phyloP scores from a whole-genome alignment of 495 filamentous ascomycete species.

The Neurospora pannonica region DNA sequence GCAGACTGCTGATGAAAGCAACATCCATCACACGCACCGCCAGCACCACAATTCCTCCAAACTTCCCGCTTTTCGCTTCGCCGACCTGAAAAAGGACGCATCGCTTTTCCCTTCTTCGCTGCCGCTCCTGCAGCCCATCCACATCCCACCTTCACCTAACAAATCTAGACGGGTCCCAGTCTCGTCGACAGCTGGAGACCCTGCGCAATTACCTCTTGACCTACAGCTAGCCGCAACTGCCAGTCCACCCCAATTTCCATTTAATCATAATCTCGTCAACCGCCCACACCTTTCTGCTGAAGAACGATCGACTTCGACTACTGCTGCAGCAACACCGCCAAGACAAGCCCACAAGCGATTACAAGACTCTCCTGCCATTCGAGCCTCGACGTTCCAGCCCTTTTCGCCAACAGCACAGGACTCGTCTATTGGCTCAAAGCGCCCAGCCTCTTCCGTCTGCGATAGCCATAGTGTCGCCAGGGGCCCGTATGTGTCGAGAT shows the following conservation, averaged over 20 bases:
- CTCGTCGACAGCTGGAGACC: conserved; percentile 16
- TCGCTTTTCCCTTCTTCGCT: conserved; percentile 21
- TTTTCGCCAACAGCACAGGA: conserved; percentile 11
- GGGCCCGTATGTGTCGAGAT: conserved; percentile 14
- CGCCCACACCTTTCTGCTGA: background rate
- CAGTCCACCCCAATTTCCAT: conserved; percentile 8
- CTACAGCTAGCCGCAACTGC: conserved; percentile 9
- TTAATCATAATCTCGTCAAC: conserved; percentile 7
- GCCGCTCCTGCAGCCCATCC: conserved; percentile 15
- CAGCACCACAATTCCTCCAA: conserved; percentile 42
- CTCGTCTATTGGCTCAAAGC: conserved; percentile 18
- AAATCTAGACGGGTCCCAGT: conserved; percentile 11
- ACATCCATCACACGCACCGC: conserved; percentile 30
- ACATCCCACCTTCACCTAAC: conserved; percentile 26
- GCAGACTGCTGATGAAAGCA: background rate
- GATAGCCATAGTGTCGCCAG: conserved; percentile 17
- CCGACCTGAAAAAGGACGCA: conserved; percentile 35
- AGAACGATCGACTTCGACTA: conserved; percentile 1
- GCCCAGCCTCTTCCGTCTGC: conserved; percentile 30
- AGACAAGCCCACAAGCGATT: background rate
- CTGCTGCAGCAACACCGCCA: conserved; percentile 18
- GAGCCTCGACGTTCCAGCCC: conserved; percentile 32
- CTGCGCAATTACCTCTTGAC: conserved; percentile 1
- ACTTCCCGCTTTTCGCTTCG: conserved; percentile 39
- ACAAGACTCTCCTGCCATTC: conserved; percentile 15